phyloP scores from a whole-genome alignment of 139 green algal species.

The Parachlorella kessleri region DNA sequence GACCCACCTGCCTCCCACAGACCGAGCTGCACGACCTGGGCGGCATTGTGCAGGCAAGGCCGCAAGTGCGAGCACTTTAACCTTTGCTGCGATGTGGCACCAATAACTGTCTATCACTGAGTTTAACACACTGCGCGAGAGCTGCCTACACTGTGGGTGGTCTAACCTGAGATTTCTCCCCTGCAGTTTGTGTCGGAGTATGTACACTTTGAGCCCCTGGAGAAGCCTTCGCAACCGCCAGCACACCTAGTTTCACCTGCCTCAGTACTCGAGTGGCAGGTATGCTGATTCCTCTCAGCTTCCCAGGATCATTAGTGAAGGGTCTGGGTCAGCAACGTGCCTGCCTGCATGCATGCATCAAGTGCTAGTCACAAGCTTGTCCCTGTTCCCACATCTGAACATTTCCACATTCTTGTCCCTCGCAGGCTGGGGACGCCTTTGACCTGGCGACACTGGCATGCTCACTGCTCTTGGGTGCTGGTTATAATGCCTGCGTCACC shows the following conservation, averaged over 20 bases:
- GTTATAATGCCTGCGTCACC: slow-evolving; percentile 84
- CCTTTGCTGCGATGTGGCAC: no score
- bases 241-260: slow-evolving; percentile 70
- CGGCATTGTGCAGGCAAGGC: slow-evolving; percentile 32
- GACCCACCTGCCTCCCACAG: slow-evolving; percentile 63
- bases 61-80: no score
- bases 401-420: no score
- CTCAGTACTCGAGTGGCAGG: slow-evolving; percentile 70
- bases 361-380: background rate
- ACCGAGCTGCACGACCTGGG: slow-evolving; percentile 74
- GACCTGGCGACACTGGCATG: slow-evolving; percentile 75
- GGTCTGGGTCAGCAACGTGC: background rate
- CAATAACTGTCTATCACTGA: no score
- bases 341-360: background rate
- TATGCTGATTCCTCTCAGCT: no score
- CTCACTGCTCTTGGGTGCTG: slow-evolving; percentile 73
- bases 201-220: slow-evolving; percentile 77
- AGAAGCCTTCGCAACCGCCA: slow-evolving; percentile 73
- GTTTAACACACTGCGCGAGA: no score
- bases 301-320: background rate
- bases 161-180: no score
- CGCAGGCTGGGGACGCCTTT: slow-evolving; percentile 79
- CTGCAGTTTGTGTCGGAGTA: slow-evolving; percentile 79
- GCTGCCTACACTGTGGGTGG: no score
- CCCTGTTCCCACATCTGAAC: background rate